Evolutionary conservation across 345 rosid genomes (phyloP), one percentile per base, ranked within the genome.

Genomic region (Populus alba): DNA sequence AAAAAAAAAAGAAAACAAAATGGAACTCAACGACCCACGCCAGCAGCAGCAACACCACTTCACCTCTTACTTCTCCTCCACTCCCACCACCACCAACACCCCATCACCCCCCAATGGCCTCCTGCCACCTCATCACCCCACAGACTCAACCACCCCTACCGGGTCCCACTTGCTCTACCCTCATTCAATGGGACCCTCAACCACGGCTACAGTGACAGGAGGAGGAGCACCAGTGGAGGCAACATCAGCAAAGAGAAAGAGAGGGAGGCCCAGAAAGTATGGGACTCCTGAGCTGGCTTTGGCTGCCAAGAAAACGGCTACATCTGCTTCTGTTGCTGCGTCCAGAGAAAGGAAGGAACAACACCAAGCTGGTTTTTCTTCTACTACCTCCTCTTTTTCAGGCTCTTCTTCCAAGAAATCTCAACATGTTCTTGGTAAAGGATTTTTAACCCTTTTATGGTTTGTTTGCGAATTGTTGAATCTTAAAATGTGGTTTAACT

Each of bases 201-300:
- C 89, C 1, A 86, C 95, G 5, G 92, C 87, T 43, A 88, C 88
- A 75, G 31, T 73, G 20, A 83, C 87, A 45, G 87, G 88, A 23
- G 72, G n/a, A n/a, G 45, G 51, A 22, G 51, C 72, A 22, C 45
- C 72, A 5, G 20, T 69, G 72, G 53, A n/a, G 35, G 82, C 86
- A 71, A 95, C 90, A 81, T 83, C 91, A 0, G 83, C 91, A 4
- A 88, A 84, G 88, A 85, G 95, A 87, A 96, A 89, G 91, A 85
- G 99, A 31, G 99, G 99, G 5, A 82, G 99, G 61, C 99, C 98
- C 9, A 85, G 99, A 86, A 96, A 96, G 95, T 94, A 96, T 74
- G 98, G 89, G 1, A 96, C 99, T 25, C 98, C 94, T 18, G 98
- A 95, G 61, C 95, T 89, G 76, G 99, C 97, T 66, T 65, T 92